phyloP scores from a whole-genome alignment of 164 flowering plant species.

The Paratinospora sagittata region DNA sequence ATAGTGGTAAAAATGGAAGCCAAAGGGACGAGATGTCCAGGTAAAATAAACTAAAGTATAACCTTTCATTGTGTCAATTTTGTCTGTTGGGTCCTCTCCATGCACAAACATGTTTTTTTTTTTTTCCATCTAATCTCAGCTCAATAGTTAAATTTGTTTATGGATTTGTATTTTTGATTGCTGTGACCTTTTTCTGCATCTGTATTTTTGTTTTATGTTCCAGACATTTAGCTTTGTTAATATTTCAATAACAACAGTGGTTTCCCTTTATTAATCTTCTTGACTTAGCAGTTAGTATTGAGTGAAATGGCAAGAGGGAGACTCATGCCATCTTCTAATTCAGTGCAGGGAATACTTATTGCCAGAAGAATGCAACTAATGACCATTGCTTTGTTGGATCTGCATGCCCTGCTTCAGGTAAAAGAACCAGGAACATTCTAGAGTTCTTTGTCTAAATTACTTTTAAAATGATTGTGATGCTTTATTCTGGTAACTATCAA shows the following conservation, averaged over 20 bases:
- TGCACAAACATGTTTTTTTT: not conserved
- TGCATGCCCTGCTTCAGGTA: slow-evolving; percentile 28
- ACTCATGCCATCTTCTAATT: slow-evolving; percentile 17
- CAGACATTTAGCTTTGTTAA: not conserved
- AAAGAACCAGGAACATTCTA: not conserved
- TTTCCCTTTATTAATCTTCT: not conserved
- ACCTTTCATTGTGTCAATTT: slow-evolving; percentile 1
- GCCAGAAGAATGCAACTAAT: slow-evolving; percentile 24
- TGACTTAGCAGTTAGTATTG: not conserved
- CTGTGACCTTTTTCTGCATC: not conserved
- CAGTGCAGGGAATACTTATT: slow-evolving; percentile 29
- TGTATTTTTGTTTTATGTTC: not conserved
- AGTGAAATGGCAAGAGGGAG: not conserved
- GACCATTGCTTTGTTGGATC: slow-evolving; percentile 22
- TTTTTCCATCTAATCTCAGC: not conserved
- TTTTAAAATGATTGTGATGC: not conserved
- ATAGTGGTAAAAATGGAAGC: too few relatives aligned
- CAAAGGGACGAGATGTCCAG: too few relatives aligned
- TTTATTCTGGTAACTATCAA: not conserved
- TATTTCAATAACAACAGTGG: too few relatives aligned
- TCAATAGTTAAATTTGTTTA: not conserved
- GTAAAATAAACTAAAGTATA: slow-evolving; percentile 12
- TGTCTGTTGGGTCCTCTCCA: not conserved
- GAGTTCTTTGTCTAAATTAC: not conserved
- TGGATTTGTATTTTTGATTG: not conserved